Conservation (phyloP, 2,329 filamentous ascomycete genomes). For the Ceratocystis alfenasii region DNA sequence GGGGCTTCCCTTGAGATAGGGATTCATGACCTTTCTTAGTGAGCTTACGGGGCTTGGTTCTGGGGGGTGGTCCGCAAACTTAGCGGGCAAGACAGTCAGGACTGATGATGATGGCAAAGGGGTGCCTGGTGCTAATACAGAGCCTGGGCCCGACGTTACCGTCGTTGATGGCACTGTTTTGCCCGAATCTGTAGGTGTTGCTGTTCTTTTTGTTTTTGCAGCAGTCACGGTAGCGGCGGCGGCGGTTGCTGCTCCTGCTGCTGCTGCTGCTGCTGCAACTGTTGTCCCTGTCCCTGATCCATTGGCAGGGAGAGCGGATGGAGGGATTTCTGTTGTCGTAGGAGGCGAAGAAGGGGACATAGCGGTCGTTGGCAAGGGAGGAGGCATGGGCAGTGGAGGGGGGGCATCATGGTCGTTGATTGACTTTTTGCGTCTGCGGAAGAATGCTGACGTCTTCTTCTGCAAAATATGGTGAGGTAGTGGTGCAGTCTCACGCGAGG, state of each 20-base stretch:
- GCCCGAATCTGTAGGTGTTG: background rate
- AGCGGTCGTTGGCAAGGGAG: constrained; percentile 27
- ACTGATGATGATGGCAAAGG: constrained; percentile 28
- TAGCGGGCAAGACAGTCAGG: constrained; percentile 31
- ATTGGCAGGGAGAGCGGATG: constrained; percentile 12
- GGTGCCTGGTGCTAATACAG: constrained; percentile 13
- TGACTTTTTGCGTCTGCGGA: constrained; percentile 86
- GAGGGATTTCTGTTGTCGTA: constrained; percentile 4
- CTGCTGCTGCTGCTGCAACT: background rate
- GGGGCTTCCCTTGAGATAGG: constrained; percentile 46
- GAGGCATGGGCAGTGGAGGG: constrained; percentile 46
- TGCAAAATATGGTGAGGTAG: constrained; percentile 47
- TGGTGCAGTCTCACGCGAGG: constrained; percentile 38
- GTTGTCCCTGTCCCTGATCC: background rate
- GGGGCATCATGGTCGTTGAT: constrained; percentile 52
- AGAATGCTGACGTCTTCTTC: constrained; percentile 92
- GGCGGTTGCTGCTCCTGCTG: background rate
- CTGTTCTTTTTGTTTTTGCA: background rate
- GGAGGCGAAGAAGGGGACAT: constrained; percentile 7
- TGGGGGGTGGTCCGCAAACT: constrained; percentile 28
- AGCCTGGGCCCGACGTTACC: background rate
- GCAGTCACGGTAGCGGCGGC: background rate
- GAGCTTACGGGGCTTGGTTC: constrained; percentile 61
- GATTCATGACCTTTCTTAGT: constrained; percentile 75
- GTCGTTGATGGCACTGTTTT: background rate